Conservation (phyloP, 768 basidiomycete species). For the Phanerodontia chrysosporium region DNA sequence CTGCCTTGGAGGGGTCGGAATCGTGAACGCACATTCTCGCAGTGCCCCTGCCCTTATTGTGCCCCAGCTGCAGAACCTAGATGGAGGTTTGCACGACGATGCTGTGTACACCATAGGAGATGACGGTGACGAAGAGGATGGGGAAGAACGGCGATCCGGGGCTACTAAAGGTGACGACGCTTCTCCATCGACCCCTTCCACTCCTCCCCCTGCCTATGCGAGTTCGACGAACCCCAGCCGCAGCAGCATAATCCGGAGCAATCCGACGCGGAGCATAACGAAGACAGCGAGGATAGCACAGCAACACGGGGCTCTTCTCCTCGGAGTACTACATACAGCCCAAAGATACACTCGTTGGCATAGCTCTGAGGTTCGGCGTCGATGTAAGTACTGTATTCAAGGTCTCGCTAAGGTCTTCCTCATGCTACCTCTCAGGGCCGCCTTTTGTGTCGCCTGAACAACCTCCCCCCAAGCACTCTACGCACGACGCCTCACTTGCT, state of each 20-base stretch:
- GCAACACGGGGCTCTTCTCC: constrained; percentile 3
- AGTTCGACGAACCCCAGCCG: not conserved
- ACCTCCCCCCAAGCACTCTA: constrained; percentile 59
- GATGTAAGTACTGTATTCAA: constrained; percentile 48
- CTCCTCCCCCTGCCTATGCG: constrained; percentile 18
- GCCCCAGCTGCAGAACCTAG: constrained; percentile 32
- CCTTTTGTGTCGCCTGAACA: constrained; percentile 61
- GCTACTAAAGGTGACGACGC: not conserved
- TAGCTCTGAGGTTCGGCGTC: constrained; percentile 55
- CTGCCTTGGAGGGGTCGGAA: constrained; percentile 57
- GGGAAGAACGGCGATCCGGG: constrained; percentile 9
- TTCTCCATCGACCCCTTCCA: not conserved
- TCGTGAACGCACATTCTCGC: constrained; percentile 22
- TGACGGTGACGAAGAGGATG: constrained; percentile 47
- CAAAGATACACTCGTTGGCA: constrained; percentile 60
- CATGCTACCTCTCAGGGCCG: constrained; percentile 37
- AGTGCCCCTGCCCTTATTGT: constrained; percentile 11
- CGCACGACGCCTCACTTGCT: constrained; percentile 70
- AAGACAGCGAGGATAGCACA: not conserved
- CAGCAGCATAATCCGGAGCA: not conserved
- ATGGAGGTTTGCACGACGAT: constrained; percentile 55
- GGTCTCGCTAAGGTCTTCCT: not conserved
- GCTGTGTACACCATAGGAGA: constrained; percentile 66
- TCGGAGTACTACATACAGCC: constrained; percentile 50
- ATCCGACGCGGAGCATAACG: not conserved